A percentile compares a stretch with the other conserved stretches of the same genome.
These are phyloP conservation scores for Phytophthora constricta DNA, from an alignment of 352 stramenopile species.

Conservation along the genomic window DNA sequence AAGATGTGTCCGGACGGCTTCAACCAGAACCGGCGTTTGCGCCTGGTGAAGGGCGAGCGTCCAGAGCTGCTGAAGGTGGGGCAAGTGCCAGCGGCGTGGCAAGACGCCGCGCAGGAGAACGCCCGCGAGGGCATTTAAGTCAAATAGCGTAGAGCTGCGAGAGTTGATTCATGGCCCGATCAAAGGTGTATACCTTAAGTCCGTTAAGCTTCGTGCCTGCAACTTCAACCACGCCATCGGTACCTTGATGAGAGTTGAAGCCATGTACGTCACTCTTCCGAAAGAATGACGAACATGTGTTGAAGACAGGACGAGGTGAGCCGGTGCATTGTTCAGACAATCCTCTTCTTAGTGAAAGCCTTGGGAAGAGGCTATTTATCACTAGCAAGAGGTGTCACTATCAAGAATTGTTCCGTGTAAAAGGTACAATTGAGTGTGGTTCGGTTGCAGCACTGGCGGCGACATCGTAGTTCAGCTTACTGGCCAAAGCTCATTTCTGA, in stretches of 20 bases:
- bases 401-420: too few species aligned
- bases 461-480: too few species aligned
- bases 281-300: not conserved
- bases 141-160: not conserved
- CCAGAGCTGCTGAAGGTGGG: slow-evolving; percentile 57
- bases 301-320: not conserved
- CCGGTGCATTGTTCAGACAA: too few species aligned
- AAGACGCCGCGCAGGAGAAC: slow-evolving; percentile 46
- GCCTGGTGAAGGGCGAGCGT: slow-evolving; percentile 53
- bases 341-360: too few species aligned
- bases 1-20: slow-evolving; percentile 66
- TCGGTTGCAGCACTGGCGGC: too few species aligned
- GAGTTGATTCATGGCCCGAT: too few species aligned
- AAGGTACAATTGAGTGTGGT: too few species aligned
- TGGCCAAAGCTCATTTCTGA: too few species aligned
- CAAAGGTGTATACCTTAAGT: too few species aligned
- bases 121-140: slow-evolving; percentile 15
- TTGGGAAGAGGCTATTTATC: too few species aligned
- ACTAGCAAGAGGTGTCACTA: too few species aligned
- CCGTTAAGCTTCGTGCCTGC: too few species aligned
- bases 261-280: not conserved
- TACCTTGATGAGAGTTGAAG: not conserved
- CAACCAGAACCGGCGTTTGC: slow-evolving; percentile 71
- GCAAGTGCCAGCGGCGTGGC: slow-evolving; percentile 48
- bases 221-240: not conserved